These are phyloP conservation scores for Thermomucor indicae-seudaticae DNA, from an alignment of 371 early-diverging fungal species.

Conservation along the genomic window DNA sequence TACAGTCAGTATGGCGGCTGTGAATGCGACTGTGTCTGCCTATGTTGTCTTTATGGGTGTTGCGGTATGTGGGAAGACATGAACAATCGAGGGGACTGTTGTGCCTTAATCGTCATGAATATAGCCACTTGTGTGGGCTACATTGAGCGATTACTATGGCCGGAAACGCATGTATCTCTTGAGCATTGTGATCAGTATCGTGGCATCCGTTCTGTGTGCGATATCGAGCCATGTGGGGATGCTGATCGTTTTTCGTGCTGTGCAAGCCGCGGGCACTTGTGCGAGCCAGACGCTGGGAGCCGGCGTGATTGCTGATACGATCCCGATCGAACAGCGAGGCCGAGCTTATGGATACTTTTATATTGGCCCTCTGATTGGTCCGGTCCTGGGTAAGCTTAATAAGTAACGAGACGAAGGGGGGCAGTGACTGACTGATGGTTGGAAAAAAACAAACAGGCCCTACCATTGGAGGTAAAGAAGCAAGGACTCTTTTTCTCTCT, in stretches of 20 bases:
- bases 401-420: no score
- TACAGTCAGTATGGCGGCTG: conserved; percentile 21
- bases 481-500: not conserved
- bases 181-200: conserved; percentile 47
- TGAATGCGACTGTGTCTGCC: conserved; percentile 35
- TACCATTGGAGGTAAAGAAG: conserved; percentile 3
- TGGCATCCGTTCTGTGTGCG: conserved; percentile 61
- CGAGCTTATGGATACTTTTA: conserved; percentile 29
- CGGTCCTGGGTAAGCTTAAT: conserved; percentile 16
- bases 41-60: conserved; percentile 33
- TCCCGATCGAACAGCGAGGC: conserved; percentile 18
- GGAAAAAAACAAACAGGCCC: no score
- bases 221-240: conserved; percentile 42
- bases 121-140: conserved; percentile 60
- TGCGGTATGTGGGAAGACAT: conserved; percentile 12
- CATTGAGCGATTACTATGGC: conserved; percentile 58
- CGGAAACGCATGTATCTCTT: conserved; percentile 56
- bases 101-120: not conserved
- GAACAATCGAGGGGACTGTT: not conserved
- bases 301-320: conserved; percentile 30
- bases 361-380: conserved; percentile 17
- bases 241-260: conserved; percentile 56
- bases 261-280: conserved; percentile 65
- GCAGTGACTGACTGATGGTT: no score
- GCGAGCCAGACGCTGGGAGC: conserved; percentile 54